Evolutionary conservation across 495 filamentous ascomycete species (phyloP).

Genomic region (Penicillium parvum): DNA sequence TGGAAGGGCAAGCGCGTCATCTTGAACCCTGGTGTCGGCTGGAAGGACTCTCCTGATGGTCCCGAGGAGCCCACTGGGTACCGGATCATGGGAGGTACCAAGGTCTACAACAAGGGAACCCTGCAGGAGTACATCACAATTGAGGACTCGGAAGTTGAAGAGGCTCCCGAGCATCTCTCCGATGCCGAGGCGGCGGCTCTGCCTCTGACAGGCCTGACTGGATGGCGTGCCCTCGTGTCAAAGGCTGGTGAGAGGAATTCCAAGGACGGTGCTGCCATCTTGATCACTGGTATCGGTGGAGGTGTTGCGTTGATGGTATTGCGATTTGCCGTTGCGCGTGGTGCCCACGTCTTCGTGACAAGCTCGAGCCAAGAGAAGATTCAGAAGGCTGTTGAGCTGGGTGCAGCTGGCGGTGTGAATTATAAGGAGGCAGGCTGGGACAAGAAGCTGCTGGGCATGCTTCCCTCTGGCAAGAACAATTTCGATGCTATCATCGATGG

Average conservation of each 20-base stretch:
- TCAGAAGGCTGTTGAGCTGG: constrained; percentile 55
- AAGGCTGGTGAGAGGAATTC: constrained; percentile 59
- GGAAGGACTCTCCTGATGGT: constrained; percentile 63
- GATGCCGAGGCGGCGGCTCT: constrained; percentile 73
- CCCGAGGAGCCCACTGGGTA: constrained; percentile 63
- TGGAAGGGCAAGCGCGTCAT: constrained; percentile 68
- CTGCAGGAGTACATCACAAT: constrained; percentile 68
- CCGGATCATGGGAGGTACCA: constrained; percentile 69
- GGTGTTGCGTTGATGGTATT: constrained; percentile 71
- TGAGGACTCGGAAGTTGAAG: constrained; percentile 65
- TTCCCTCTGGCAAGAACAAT: constrained; percentile 53
- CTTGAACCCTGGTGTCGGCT: constrained; percentile 68
- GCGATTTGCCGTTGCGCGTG: constrained; percentile 62
- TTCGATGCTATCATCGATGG: constrained; percentile 74
- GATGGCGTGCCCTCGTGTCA: constrained; percentile 73
- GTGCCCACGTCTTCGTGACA: constrained; percentile 66
- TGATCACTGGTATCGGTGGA: constrained; percentile 77
- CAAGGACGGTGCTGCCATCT: constrained; percentile 54
- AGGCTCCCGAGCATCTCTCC: constrained; percentile 65
- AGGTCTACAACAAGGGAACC: constrained; percentile 58
- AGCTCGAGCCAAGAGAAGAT: constrained; percentile 63
- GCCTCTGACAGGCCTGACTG: constrained; percentile 80
- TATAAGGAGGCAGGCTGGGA: constrained; percentile 68
- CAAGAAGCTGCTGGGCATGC: constrained; percentile 51
- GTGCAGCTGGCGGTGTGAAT: constrained; percentile 63